Percentiles rank a stretch among this genome's conserved stretches.
These are phyloP conservation scores for Petasospora fabianii DNA, from an alignment of 1,139 yeast genomes.

Conservation along the genomic window DNA sequence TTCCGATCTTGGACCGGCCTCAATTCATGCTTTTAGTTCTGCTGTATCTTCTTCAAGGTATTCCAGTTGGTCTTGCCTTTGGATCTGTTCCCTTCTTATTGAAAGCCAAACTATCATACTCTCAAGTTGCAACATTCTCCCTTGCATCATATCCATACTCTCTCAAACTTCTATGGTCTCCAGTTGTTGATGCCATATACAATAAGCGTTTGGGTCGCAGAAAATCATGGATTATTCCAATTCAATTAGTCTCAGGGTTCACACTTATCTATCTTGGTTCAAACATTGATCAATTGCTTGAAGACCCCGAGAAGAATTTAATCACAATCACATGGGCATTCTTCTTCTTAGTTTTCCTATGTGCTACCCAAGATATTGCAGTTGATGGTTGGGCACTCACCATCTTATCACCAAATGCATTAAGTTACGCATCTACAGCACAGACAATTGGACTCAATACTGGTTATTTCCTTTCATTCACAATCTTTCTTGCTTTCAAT, in stretches of 20 bases:
- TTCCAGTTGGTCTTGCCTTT: constrained; percentile 93
- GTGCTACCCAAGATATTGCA: constrained; percentile 98
- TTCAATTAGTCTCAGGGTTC: constrained; percentile 72
- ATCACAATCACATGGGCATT: constrained; percentile 57
- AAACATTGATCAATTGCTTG: constrained; percentile 53
- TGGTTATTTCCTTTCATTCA: constrained; percentile 89
- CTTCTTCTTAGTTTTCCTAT: constrained; percentile 73
- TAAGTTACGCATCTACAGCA: constrained; percentile 95
- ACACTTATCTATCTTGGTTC: constrained; percentile 63
- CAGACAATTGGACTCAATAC: constrained; percentile 93
- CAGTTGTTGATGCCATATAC: constrained; percentile 87
- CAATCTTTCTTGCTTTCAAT: constrained; percentile 84
- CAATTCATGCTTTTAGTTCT: constrained; percentile 71
- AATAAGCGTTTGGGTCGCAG: constrained; percentile 69
- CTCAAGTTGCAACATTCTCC: constrained; percentile 88
- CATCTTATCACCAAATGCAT: constrained; percentile 68
- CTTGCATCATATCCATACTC: constrained; percentile 95
- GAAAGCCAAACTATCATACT: constrained; percentile 68
- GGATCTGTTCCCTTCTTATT: constrained; percentile 93
- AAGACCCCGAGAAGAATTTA: constrained; percentile 52
- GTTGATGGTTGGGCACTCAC: constrained; percentile 99
- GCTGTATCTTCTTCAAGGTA: constrained; percentile 83
- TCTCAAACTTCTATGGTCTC: constrained; percentile 89
- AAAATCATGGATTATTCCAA: constrained; percentile 92
- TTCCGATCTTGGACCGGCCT: constrained; percentile 49